Conservation (phyloP, 108 stramenopile species). For the Fragilariopsis cylindrus region DNA sequence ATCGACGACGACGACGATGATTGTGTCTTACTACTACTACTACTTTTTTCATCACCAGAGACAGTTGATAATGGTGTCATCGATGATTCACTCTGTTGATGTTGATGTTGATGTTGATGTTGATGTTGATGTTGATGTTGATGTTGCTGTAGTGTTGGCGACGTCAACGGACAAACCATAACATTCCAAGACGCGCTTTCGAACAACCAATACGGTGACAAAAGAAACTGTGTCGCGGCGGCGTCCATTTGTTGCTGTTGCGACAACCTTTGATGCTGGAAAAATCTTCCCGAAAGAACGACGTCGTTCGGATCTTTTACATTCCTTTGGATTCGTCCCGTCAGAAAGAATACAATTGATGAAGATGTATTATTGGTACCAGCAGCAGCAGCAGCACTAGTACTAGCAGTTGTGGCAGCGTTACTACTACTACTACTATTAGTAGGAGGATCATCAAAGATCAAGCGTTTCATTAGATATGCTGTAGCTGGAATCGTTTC, state of each 20-base stretch:
- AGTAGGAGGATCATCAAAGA: background rate
- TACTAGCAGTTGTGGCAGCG: background rate
- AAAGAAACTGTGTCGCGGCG: background rate
- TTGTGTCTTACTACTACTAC: background rate
- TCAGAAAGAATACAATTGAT: background rate
- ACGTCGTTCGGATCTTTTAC: conserved; percentile 26
- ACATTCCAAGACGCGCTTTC: conserved; percentile 18
- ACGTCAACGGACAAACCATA: conserved; percentile 13
- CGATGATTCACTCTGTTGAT: too few relatives aligned
- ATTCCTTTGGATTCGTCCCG: conserved; percentile 23
- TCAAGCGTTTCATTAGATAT: conserved; percentile 18
- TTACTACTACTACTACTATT: background rate
- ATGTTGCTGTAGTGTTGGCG: background rate
- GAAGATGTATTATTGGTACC: background rate
- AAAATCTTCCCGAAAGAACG: conserved; percentile 9
- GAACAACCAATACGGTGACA: conserved; percentile 27
- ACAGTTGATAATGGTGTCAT: background rate
- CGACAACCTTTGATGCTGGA: background rate
- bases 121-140: background rate
- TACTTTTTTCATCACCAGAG: background rate
- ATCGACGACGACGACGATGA: background rate
- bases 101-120: background rate
- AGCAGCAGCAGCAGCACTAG: too few relatives aligned
- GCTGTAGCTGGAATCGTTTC: conserved; percentile 37
- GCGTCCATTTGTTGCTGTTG: background rate